phyloP scores from a whole-genome alignment of 345 rosid genomes.

The Pelargonium nanum region DNA sequence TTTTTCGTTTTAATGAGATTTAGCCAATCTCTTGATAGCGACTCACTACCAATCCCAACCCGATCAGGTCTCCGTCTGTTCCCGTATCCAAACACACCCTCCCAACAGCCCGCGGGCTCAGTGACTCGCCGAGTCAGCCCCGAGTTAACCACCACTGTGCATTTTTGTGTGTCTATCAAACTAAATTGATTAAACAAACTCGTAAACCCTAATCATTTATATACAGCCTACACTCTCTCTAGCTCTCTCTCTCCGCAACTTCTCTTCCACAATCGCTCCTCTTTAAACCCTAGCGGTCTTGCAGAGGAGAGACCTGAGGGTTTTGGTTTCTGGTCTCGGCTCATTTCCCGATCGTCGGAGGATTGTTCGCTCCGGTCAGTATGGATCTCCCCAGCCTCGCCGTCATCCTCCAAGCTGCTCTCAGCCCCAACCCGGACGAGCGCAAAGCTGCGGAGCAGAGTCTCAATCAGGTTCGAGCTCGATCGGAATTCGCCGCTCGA shows the following conservation, averaged over 20 bases:
- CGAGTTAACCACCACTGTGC: not conserved
- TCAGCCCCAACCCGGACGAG: constrained; percentile 79
- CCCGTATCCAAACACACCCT: too few relatives aligned
- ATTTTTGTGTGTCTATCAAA: not conserved
- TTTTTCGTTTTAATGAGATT: too few relatives aligned
- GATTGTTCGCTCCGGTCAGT: not conserved
- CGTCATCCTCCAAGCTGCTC: constrained; percentile 66
- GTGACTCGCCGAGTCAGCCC: not conserved
- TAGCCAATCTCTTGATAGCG: too few relatives aligned
- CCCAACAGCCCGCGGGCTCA: too few relatives aligned
- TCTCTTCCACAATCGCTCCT: constrained; percentile 5
- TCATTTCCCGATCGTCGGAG: not conserved
- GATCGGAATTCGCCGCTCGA: not conserved
- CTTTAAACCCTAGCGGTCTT: constrained; percentile 4
- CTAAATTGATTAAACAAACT: not conserved
- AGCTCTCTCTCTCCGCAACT: not conserved
- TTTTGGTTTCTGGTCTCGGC: not conserved
- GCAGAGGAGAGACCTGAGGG: not conserved
- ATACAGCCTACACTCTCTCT: constrained; percentile 14
- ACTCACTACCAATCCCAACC: too few relatives aligned
- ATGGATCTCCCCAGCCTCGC: constrained; percentile 91
- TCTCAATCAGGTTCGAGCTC: constrained; percentile 62
- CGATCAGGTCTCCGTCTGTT: too few relatives aligned
- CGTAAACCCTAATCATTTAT: constrained; percentile 79
- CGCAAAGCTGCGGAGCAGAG: constrained; percentile 86